phyloP scores from a whole-genome alignment of 257 asterid species.

The Gentiana dahurica region DNA sequence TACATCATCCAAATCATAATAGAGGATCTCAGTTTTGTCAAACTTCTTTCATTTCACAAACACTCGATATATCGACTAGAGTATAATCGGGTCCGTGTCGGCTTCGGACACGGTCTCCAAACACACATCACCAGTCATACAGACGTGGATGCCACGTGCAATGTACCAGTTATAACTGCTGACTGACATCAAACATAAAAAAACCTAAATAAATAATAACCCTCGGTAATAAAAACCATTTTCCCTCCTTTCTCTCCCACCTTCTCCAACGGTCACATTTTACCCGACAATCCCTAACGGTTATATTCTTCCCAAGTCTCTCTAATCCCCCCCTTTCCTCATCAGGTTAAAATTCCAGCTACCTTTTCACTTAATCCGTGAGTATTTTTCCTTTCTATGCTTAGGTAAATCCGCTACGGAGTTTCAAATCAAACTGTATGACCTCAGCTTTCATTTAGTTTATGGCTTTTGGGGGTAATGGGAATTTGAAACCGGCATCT shows the following conservation, averaged over 20 bases:
- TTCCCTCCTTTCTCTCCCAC: conserved; percentile 12
- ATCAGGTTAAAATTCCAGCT: conserved; percentile 26
- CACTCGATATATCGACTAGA: too few relatives aligned
- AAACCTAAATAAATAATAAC: too few relatives aligned
- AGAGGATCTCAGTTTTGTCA: too few relatives aligned
- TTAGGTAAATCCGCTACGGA: conserved; percentile 8
- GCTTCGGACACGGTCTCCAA: background rate
- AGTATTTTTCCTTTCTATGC: conserved; percentile 5
- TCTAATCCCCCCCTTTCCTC: conserved; percentile 33
- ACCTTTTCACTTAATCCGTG: conserved; percentile 12
- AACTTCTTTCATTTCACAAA: too few relatives aligned
- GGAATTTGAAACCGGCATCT: conserved; percentile 28
- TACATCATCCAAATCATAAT: too few relatives aligned
- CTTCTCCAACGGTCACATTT: conserved; percentile 68
- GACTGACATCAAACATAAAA: conserved; percentile 6
- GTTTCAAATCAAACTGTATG: conserved; percentile 25
- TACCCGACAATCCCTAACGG: conserved; percentile 71
- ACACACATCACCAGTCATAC: conserved; percentile 26
- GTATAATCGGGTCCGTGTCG: too few relatives aligned
- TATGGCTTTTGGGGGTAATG: conserved; percentile 58
- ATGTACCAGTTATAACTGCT: background rate
- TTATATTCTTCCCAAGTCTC: conserved; percentile 32
- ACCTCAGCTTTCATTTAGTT: conserved; percentile 23
- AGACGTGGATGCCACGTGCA: conserved; percentile 48
- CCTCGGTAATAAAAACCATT: too few relatives aligned